Evolutionary conservation across 2,329 filamentous ascomycete species (phyloP).

Genomic region (Botrytis elliptica): DNA sequence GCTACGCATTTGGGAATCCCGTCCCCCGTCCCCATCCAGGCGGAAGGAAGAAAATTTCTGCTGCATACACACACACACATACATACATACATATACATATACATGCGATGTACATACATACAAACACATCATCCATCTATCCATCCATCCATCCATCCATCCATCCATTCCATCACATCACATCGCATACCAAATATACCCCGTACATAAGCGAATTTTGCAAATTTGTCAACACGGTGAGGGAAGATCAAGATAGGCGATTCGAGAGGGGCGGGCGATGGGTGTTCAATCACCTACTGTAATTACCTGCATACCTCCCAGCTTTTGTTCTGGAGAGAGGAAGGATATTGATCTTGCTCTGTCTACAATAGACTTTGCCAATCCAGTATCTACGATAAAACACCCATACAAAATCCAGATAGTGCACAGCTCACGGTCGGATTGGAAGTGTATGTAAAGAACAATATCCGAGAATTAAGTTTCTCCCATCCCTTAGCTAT

Average conservation of each 20-base stretch:
- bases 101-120: background rate
- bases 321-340: background rate
- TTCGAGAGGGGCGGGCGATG: background rate
- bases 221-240: background rate
- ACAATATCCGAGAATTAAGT: background rate
- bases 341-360: background rate
- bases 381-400: background rate
- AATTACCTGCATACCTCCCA: background rate
- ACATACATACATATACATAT: background rate
- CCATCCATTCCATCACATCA: background rate
- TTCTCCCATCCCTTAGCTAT: background rate
- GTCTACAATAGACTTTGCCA: background rate
- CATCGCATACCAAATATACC: background rate
- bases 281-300: background rate
- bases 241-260: background rate
- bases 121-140: constrained; percentile 3
- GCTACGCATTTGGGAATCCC: background rate
- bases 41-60: constrained; percentile 10
- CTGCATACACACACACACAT: background rate
- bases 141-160: background rate
- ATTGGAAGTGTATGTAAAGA: background rate
- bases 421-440: background rate
- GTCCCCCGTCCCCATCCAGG: background rate
- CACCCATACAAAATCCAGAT: background rate
- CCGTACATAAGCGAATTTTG: background rate